Conservation (phyloP, 768 basidiomycete species). For the Tylopilus intermedius region DNA sequence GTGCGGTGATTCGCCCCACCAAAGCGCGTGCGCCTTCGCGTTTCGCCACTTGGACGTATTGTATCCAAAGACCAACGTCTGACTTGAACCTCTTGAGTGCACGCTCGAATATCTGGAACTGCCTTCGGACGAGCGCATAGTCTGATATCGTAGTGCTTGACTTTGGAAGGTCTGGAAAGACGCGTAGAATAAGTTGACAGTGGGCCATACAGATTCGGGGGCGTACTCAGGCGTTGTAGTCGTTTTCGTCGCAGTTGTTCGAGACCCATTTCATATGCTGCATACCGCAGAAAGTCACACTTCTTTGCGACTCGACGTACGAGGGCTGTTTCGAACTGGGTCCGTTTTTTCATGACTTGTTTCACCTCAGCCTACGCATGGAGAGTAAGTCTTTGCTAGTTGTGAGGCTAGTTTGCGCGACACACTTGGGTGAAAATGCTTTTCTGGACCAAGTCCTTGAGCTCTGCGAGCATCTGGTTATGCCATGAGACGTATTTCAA, state of each 20-base stretch:
- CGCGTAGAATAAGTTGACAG: neutral
- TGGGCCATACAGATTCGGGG: neutral
- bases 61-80: slow-evolving; percentile 83
- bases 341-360: slow-evolving; percentile 80
- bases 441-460: slow-evolving; percentile 86
- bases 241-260: slow-evolving; percentile 78
- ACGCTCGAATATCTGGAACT: slow-evolving; percentile 88
- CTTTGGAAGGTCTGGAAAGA: slow-evolving; percentile 28
- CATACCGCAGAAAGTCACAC: slow-evolving; percentile 85
- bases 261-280: slow-evolving; percentile 85
- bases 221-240: slow-evolving; percentile 64
- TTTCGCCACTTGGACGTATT: slow-evolving; percentile 83
- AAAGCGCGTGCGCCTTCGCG: slow-evolving; percentile 73
- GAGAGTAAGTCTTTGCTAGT: slow-evolving; percentile 2
- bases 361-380: slow-evolving; percentile 64
- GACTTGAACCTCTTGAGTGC: slow-evolving; percentile 84
- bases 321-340: slow-evolving; percentile 76
- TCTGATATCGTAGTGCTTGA: slow-evolving; percentile 64
- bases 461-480: slow-evolving; percentile 86
- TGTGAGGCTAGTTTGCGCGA: slow-evolving; percentile 1
- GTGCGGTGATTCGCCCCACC: slow-evolving; percentile 76
- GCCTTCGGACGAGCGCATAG: slow-evolving; percentile 77
- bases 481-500: slow-evolving; percentile 2
- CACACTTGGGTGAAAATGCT: slow-evolving; percentile 76
- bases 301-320: slow-evolving; percentile 82